phyloP scores from a whole-genome alignment of 1,139 yeast genomes.

The Suhomyces taliae region DNA sequence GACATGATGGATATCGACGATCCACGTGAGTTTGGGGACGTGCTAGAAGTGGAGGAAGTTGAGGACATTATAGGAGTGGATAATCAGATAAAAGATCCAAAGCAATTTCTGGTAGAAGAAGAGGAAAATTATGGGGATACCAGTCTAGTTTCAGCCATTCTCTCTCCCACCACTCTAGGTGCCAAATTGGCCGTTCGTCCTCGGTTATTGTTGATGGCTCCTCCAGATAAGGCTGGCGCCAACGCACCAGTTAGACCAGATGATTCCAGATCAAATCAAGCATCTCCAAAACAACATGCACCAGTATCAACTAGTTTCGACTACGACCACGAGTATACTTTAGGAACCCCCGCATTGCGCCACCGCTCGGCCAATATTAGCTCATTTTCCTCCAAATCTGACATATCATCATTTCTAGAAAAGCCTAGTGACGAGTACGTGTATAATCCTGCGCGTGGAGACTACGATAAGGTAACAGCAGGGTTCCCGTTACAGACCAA shows the following conservation, averaged over 20 bases:
- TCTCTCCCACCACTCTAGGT: conserved; percentile 41
- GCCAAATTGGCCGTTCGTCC: conserved; percentile 38
- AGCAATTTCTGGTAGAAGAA: no score
- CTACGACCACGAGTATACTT: conserved; percentile 5
- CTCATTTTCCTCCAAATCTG: conserved; percentile 23
- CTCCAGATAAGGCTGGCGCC: conserved; percentile 7
- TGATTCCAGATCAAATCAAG: background rate
- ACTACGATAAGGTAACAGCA: conserved; percentile 16
- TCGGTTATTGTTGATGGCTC: conserved; percentile 28
- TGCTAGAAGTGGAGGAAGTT: background rate
- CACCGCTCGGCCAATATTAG: conserved; percentile 16
- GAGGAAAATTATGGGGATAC: background rate
- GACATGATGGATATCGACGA: conserved; percentile 21
- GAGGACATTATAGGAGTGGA: background rate
- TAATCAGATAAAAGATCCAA: background rate
- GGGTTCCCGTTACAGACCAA: conserved; percentile 4
- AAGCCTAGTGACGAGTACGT: conserved; percentile 18
- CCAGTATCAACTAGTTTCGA: background rate
- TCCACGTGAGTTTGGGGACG: conserved; percentile 1
- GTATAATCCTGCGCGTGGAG: conserved; percentile 21
- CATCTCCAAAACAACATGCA: background rate
- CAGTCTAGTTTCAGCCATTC: conserved; percentile 11
- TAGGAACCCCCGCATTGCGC: conserved; percentile 2
- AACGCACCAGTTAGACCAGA: background rate
- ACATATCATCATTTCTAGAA: conserved; percentile 19